phyloP scores from a whole-genome alignment of 371 early-diverging fungal genomes.

The Nematocida sp. region DNA sequence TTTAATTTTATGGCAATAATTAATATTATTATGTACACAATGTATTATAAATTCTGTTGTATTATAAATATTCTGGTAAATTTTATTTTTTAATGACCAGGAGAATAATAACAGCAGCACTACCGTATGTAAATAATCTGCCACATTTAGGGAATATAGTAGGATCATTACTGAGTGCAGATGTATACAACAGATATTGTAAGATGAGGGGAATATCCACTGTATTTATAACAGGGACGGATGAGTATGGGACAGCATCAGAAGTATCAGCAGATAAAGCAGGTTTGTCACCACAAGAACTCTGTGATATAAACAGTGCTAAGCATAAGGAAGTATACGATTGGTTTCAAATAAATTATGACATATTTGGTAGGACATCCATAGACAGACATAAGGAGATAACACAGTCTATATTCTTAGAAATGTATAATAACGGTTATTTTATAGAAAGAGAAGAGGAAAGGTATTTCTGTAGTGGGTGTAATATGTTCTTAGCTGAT shows the following conservation, averaged over 20 bases:
- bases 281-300: conserved; percentile 74
- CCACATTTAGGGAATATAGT: conserved; percentile 99
- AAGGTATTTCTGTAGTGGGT: conserved; percentile 88
- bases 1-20: too few species aligned
- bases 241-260: conserved; percentile 99
- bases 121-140: conserved; percentile 98
- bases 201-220: conserved; percentile 84
- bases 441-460: conserved; percentile 76
- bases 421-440: conserved; percentile 76
- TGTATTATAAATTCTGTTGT: too few species aligned
- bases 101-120: conserved; percentile 84
- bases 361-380: conserved; percentile 92
- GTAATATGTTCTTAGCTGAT: conserved; percentile 90
- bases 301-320: conserved; percentile 89
- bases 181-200: conserved; percentile 88
- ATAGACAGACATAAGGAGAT: conserved; percentile 82
- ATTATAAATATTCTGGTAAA: too few species aligned
- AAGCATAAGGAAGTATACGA: conserved; percentile 85
- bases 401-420: conserved; percentile 83
- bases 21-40: too few species aligned
- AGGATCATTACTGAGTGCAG: conserved; percentile 94
- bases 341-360: conserved; percentile 90
- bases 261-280: conserved; percentile 87
- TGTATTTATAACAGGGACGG: conserved; percentile 93
- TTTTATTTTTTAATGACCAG: not conserved